Evolutionary conservation across 139 green algal genomes (phyloP).

Genomic region (Pleodorina starrii): DNA sequence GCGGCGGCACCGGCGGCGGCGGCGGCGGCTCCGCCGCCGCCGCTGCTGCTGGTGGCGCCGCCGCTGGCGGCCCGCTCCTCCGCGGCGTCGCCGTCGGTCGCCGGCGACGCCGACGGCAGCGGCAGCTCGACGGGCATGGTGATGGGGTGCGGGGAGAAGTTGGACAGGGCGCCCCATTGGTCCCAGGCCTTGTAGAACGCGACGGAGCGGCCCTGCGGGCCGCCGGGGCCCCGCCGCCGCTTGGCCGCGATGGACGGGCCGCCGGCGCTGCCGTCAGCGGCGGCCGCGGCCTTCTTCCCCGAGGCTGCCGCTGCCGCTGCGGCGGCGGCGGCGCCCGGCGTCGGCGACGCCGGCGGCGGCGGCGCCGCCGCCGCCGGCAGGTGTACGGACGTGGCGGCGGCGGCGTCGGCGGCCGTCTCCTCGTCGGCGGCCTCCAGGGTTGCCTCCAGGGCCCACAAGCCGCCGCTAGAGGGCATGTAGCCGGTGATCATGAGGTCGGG

Average conservation of each 20-base stretch:
- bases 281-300: not conserved
- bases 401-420: conserved; percentile 9
- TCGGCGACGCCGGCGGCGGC: not conserved
- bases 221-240: not conserved
- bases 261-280: not conserved
- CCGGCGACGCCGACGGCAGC: too few species aligned
- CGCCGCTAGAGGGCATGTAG: conserved; percentile 88
- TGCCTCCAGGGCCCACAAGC: conserved; percentile 59
- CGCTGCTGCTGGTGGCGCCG: conserved; percentile 24
- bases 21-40: conserved; percentile 2
- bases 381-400: not conserved
- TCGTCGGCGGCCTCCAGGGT: conserved; percentile 47
- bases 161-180: conserved; percentile 89
- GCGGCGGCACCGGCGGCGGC: not conserved
- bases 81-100: not conserved
- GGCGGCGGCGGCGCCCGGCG: too few species aligned
- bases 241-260: not conserved
- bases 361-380: not conserved
- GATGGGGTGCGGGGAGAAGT: conserved; percentile 96
- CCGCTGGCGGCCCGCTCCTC: not conserved
- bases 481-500: conserved; percentile 92
- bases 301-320: not conserved
- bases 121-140: conserved; percentile 67
- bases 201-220: not conserved
- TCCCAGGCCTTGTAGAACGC: conserved; percentile 99